Percentiles rank a stretch among this genome's conserved stretches.
phyloP scores from a whole-genome alignment of 371 early-diverging fungal genomes.

The Mortierella polycephala region DNA sequence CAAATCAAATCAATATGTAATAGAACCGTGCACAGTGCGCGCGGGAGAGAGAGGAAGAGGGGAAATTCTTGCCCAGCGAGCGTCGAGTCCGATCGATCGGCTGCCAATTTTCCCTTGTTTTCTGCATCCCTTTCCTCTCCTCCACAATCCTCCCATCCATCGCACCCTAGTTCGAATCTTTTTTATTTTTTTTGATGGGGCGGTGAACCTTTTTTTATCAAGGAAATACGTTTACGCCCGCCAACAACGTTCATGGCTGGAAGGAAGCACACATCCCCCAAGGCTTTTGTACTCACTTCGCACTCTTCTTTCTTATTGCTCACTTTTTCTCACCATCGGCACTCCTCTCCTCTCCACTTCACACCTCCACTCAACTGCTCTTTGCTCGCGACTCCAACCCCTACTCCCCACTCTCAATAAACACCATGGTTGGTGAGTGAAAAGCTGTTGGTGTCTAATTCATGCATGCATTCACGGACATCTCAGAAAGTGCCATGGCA shows the following conservation, averaged over 20 bases:
- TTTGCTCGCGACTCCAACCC: background rate
- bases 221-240: too few species aligned
- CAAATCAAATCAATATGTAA: too few species aligned
- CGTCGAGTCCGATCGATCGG: conserved; percentile 3
- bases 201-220: too few species aligned
- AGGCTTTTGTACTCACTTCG: too few species aligned
- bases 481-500: background rate
- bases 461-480: too few species aligned
- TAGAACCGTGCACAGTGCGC: too few species aligned
- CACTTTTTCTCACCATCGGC: background rate
- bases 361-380: background rate
- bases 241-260: too few species aligned
- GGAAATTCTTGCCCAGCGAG: background rate
- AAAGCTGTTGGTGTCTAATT: background rate
- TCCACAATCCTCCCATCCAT: background rate
- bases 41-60: too few species aligned
- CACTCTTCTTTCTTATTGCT: background rate
- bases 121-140: background rate
- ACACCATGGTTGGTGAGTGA: conserved; percentile 32
- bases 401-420: background rate
- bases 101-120: background rate
- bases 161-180: background rate
- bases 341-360: background rate
- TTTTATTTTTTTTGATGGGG: too few species aligned
- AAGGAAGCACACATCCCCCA: too few species aligned